These are phyloP conservation scores for Nelumbo lutea DNA, from an alignment of 164 flowering plant genomes.

Conservation along the genomic window DNA sequence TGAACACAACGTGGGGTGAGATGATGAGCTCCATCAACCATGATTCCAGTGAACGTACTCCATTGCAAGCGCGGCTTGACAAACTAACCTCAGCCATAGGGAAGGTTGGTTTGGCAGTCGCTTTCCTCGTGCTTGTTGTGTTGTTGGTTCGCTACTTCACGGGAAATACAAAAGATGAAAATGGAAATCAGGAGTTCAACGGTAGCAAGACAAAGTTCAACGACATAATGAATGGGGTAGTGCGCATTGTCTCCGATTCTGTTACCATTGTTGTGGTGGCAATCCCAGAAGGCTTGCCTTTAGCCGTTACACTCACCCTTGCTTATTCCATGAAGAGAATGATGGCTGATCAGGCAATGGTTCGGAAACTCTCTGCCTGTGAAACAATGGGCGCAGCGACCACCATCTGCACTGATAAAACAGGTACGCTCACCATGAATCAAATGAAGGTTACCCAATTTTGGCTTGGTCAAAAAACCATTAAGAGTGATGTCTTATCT, in stretches of 20 bases:
- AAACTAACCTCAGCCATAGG: conserved; percentile 34
- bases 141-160: no score
- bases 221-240: conserved; percentile 39
- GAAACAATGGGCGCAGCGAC: conserved; percentile 45
- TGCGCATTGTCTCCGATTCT: conserved; percentile 50
- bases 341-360: conserved; percentile 80
- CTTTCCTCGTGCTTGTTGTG: conserved; percentile 9
- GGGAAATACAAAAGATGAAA: conserved; percentile 31
- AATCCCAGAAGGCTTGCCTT: conserved; percentile 75
- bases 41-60: conserved; percentile 35
- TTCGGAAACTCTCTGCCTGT: conserved; percentile 16
- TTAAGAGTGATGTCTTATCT: conserved; percentile 6
- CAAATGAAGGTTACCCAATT: conserved; percentile 42
- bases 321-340: conserved; percentile 54
- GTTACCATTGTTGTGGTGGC: conserved; percentile 79
- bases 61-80: conserved; percentile 43
- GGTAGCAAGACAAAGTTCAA: conserved; percentile 27
- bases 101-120: conserved; percentile 65
- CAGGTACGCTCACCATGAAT: conserved; percentile 49
- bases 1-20: conserved; percentile 27
- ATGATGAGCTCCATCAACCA: conserved; percentile 34
- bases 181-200: conserved; percentile 35
- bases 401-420: no score
- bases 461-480: conserved; percentile 28
- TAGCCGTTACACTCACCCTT: conserved; percentile 69